Evolutionary conservation across 83 land plant genomes (phyloP).

Genomic region (Picea abies): DNA sequence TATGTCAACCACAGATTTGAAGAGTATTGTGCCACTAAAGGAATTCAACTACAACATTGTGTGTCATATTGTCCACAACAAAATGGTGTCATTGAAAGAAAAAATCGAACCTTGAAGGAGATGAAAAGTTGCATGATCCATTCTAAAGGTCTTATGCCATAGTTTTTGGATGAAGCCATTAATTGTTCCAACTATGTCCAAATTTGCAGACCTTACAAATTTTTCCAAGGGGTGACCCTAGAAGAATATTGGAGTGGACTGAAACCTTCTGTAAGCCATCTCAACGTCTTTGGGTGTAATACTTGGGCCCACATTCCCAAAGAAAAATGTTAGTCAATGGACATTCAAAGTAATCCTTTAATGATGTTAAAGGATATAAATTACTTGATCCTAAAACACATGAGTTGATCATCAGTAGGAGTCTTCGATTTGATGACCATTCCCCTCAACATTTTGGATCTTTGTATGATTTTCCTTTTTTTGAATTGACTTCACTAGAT

Average conservation of each 20-base stretch:
- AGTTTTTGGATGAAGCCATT: not conserved
- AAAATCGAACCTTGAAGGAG: not conserved
- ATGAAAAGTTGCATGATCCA: not conserved
- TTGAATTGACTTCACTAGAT: not conserved
- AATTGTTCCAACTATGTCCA: not conserved
- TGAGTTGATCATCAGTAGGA: not conserved
- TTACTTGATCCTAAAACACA: not conserved
- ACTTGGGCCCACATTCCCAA: not conserved
- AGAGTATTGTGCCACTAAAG: no score
- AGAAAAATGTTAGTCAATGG: not conserved
- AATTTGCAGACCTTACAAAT: not conserved
- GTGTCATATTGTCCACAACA: not conserved
- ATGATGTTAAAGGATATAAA: not conserved
- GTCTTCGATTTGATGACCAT: not conserved
- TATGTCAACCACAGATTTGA: no score
- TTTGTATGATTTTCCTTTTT: not conserved
- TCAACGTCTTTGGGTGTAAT: not conserved
- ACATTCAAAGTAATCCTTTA: not conserved
- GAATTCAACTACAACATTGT: not conserved
- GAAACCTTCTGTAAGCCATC: not conserved
- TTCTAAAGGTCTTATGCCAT: not conserved
- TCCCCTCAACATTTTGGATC: not conserved
- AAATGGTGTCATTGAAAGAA: not conserved
- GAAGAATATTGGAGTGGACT: not conserved
- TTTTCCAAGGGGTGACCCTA: not conserved